These are phyloP conservation scores for Penicillium sp. DNA, from an alignment of 2,329 filamentous ascomycete genomes.

Conservation along the genomic window DNA sequence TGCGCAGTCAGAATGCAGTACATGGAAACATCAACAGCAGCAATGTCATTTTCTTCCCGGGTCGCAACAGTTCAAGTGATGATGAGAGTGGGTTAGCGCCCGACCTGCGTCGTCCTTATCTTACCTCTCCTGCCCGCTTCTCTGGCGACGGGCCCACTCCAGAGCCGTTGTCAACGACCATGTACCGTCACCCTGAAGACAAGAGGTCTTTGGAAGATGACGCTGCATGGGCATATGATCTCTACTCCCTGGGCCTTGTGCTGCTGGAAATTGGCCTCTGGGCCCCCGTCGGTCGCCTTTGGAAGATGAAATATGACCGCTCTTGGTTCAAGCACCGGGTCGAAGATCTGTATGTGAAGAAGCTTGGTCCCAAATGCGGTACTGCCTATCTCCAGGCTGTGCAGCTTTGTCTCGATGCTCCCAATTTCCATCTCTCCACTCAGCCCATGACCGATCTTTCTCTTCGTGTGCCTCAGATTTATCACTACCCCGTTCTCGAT, in stretches of 20 bases:
- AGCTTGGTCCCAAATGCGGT: constrained; percentile 58
- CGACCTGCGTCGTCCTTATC: constrained; percentile 51
- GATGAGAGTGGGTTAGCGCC: constrained; percentile 35
- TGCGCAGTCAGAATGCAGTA: constrained; percentile 52
- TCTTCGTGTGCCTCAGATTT: constrained; percentile 39
- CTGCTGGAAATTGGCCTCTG: constrained; percentile 60
- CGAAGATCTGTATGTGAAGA: constrained; percentile 58
- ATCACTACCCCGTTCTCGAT: constrained; percentile 41
- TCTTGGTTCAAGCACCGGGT: constrained; percentile 58
- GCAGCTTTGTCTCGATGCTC: constrained; percentile 55
- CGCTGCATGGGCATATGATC: constrained; percentile 45
- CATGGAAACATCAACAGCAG: constrained; percentile 62
- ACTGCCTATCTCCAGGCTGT: constrained; percentile 58
- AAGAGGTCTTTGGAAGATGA: constrained; percentile 37
- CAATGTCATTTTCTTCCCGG: constrained; percentile 55
- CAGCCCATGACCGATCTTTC: constrained; percentile 40
- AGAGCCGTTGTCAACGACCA: constrained; percentile 47
- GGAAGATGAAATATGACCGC: constrained; percentile 59
- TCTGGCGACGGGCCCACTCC: constrained; percentile 46
- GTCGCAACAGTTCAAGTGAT: constrained; percentile 28
- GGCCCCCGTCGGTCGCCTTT: constrained; percentile 56
- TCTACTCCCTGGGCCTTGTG: constrained; percentile 58
- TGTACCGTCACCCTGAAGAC: constrained; percentile 56
- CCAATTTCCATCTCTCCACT: constrained; percentile 45
- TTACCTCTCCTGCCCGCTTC: constrained; percentile 56